A percentile compares a stretch with the other conserved stretches of the same genome.
These are phyloP conservation scores for Camelina neglecta DNA, from an alignment of 345 rosid species.

Conservation along the genomic window DNA sequence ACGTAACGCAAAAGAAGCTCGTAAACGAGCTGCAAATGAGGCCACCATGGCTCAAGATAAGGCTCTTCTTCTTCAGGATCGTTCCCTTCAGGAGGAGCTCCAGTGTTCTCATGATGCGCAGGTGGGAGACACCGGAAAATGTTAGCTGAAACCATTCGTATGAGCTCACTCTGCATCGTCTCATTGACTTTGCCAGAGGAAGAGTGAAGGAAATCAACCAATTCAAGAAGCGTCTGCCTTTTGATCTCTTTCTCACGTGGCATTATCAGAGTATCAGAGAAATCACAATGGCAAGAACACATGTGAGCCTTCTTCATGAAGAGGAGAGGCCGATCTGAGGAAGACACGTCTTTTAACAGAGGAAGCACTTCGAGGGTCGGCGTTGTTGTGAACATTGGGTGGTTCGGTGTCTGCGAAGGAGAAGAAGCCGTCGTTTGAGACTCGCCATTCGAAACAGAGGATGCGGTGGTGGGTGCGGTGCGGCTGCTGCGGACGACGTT, in stretches of 20 bases:
- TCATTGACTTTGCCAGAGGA: conserved; percentile 48
- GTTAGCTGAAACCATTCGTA: conserved; percentile 48
- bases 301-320: conserved; percentile 50
- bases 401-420: conserved; percentile 33
- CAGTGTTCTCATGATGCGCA: conserved; percentile 42
- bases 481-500: conserved; percentile 43
- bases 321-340: conserved; percentile 48
- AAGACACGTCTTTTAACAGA: conserved; percentile 46
- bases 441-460: conserved; percentile 25
- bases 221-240: conserved; percentile 46
- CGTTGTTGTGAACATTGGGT: conserved; percentile 38
- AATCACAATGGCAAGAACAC: conserved; percentile 49
- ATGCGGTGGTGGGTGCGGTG: conserved; percentile 4
- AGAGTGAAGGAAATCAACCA: conserved; percentile 48
- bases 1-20: conserved; percentile 53
- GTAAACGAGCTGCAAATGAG: conserved; percentile 55
- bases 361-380: conserved; percentile 48
- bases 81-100: conserved; percentile 45
- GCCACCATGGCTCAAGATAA: conserved; percentile 55
- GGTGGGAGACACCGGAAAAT: conserved; percentile 48
- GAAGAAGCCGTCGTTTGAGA: conserved; percentile 39
- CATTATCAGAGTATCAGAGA: conserved; percentile 47
- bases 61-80: conserved; percentile 60
- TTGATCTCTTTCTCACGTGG: conserved; percentile 53
- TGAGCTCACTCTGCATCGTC: conserved; percentile 49